Percentiles rank a stretch among this genome's conserved stretches.
Conservation (phyloP, 768 basidiomycete species). For the Nidula microcarpa region DNA sequence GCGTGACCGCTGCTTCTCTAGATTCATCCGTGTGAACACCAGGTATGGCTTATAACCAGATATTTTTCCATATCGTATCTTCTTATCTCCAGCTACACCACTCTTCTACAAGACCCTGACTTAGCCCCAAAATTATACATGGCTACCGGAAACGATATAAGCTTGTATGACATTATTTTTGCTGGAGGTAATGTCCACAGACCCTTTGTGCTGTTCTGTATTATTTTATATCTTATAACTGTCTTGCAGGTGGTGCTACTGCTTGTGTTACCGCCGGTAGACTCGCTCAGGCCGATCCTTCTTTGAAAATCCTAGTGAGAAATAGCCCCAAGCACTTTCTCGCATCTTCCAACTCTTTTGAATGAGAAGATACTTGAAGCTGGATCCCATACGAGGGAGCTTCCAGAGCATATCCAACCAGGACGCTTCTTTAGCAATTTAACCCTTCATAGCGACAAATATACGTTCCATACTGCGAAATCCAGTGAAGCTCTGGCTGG, state of each 20-base stretch:
- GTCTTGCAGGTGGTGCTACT: constrained; percentile 43
- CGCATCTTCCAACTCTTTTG: not conserved
- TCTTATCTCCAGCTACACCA: too few relatives aligned
- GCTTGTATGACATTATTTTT: constrained; percentile 56
- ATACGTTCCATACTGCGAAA: constrained; percentile 43
- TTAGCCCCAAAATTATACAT: too few relatives aligned
- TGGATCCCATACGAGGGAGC: not conserved
- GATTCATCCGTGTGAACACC: too few relatives aligned
- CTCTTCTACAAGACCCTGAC: too few relatives aligned
- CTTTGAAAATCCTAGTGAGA: constrained; percentile 52
- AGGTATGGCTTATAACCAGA: too few relatives aligned
- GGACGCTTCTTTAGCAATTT: not conserved
- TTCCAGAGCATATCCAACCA: not conserved
- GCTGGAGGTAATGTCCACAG: constrained; percentile 42
- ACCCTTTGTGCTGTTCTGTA: not conserved
- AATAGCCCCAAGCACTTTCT: not conserved
- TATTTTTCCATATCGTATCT: too few relatives aligned
- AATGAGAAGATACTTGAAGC: not conserved
- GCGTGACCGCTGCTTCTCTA: too few relatives aligned
- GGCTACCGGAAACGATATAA: not conserved
- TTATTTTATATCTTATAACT: not conserved
- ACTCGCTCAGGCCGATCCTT: constrained; percentile 48
- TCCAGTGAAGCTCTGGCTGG: constrained; percentile 36
- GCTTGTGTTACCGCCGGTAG: constrained; percentile 56
- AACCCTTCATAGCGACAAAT: constrained; percentile 23